Base-by-base conservation (phyloP, 2,329 filamentous ascomycete species). In the Neonectria neomacrospora region DNA sequence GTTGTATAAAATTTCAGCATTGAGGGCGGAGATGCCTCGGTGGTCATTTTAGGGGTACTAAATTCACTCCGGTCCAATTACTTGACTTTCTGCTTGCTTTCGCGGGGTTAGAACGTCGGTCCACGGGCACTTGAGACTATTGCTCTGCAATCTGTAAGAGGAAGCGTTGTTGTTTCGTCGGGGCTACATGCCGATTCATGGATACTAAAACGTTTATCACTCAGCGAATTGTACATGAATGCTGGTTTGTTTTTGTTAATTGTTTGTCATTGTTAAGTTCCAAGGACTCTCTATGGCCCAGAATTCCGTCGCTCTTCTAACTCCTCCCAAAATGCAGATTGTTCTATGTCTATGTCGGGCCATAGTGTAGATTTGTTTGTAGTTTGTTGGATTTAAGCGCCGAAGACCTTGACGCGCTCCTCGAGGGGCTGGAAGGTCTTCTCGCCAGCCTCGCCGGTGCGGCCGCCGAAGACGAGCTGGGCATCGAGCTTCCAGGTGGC, bases 391-490 rank as follows among this genome's bases (percentile, higher is more conserved):
- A 47, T 57, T 42, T 79, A 86, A 62, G 82, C 82, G 59, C 86
- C 88, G 72, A 83, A 89, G 71, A 86, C 80, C 87, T 89, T 91
- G 75, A 91, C 82, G 72, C 88, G 84, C 76, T 91, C 85, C 78
- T 91, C 87, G 30, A 92, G 70, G 26, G 89, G 85, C 75, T 83
- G 79, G 77, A 88, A 89, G 16, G 80, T 76, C 86, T 94, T 94
- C 77, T 88, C 83, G 14, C 81, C 84, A 7, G 89, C 77, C 66
- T 84, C 82, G 52, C 78, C 86, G 20, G 82, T 83, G 56, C 82
- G 83, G 66, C 85, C 87, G 68, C 93, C 93, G 79, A 97, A 96
- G 73, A 97, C 93, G 69, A 97, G 83, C 85, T 97, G 93, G 23
- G 91, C 90, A 75, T 90, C 88, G 68, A 97, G 86, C 75, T 87